These are phyloP conservation scores for Termitomyces sp. DNA, from an alignment of 768 basidiomycete species.

Conservation along the genomic window DNA sequence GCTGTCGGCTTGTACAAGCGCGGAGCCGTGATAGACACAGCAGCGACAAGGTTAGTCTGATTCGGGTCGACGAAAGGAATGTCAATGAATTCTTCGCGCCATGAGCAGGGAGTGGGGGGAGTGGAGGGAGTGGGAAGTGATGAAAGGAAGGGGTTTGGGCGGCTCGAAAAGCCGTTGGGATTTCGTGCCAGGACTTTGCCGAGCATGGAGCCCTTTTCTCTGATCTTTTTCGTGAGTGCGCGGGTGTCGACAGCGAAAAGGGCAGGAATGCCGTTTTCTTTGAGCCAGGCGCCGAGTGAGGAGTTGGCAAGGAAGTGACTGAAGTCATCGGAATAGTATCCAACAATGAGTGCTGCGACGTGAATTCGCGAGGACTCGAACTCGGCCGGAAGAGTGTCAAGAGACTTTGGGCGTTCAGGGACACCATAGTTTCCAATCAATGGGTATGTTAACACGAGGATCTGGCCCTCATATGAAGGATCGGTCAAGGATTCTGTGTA, in stretches of 20 bases:
- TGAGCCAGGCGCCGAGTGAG: slow-evolving; percentile 88
- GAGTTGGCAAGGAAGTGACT: slow-evolving; percentile 92
- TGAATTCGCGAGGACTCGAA: slow-evolving; percentile 98
- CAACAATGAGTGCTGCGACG: slow-evolving; percentile 86
- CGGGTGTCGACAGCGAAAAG: slow-evolving; percentile 96
- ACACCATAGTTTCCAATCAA: slow-evolving; percentile 98
- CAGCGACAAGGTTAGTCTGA: slow-evolving; percentile 83
- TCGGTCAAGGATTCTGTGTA: slow-evolving; percentile 98
- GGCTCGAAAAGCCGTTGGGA: slow-evolving; percentile 38
- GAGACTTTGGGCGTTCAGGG: slow-evolving; percentile 58
- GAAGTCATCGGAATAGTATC: slow-evolving; percentile 91
- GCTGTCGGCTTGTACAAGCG: slow-evolving; percentile 64
- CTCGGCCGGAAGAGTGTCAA: slow-evolving; percentile 62
- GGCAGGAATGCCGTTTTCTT: slow-evolving; percentile 92
- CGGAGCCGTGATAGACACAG: slow-evolving; percentile 74
- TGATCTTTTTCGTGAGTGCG: slow-evolving; percentile 92
- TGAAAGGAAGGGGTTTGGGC: slow-evolving; percentile 32
- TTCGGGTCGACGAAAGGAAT: slow-evolving; percentile 90
- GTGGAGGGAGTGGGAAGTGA: slow-evolving; percentile 45
- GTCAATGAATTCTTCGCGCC: slow-evolving; percentile 84
- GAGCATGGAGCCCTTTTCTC: slow-evolving; percentile 92
- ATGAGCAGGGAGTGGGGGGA: slow-evolving; percentile 53
- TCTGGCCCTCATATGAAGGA: slow-evolving; percentile 97
- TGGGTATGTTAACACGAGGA: slow-evolving; percentile 96
- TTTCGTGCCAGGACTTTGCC: slow-evolving; percentile 77